Percentiles rank a stretch among this genome's conserved stretches.
Evolutionary conservation across 306 rosid genomes (phyloP).

Genomic region (Delonix regia): DNA sequence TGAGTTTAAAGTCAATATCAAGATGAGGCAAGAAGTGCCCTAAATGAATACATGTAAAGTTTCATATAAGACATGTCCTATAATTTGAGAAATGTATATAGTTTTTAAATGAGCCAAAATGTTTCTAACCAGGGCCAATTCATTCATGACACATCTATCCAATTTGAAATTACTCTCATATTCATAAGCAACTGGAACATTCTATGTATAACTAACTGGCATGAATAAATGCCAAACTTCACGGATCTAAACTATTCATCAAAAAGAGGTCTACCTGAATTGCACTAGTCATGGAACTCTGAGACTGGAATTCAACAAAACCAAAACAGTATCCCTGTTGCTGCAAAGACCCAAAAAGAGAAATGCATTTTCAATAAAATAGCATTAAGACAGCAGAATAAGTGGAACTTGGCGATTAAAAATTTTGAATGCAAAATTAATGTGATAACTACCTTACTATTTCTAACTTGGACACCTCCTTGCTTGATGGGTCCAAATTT

Average conservation of each 20-base stretch:
- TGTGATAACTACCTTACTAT: constrained; percentile 54
- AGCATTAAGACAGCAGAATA: constrained; percentile 26
- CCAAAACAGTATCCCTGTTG: constrained; percentile 83
- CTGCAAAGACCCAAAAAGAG: constrained; percentile 45
- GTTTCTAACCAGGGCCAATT: not conserved
- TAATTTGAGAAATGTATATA: not conserved
- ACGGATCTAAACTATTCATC: constrained; percentile 16
- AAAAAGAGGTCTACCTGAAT: constrained; percentile 54
- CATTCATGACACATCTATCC: not conserved
- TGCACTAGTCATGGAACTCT: constrained; percentile 63
- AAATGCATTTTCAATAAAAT: constrained; percentile 16
- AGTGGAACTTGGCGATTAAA: not conserved
- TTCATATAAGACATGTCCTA: constrained; percentile 9
- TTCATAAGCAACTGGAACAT: constrained; percentile 22
- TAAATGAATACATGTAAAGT: not conserved
- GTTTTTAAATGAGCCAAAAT: not conserved
- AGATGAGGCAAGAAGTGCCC: not conserved
- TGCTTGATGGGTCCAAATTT: constrained; percentile 79
- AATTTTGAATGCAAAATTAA: constrained; percentile 22
- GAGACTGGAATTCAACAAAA: constrained; percentile 72
- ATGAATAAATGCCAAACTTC: constrained; percentile 18
- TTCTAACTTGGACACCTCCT: constrained; percentile 78
- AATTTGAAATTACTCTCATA: constrained; percentile 27
- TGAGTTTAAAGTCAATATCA: not conserved
- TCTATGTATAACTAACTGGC: constrained; percentile 10